Evolutionary conservation across 75 land plant species (phyloP).

Genomic region (Selaginella moellendorffii): DNA sequence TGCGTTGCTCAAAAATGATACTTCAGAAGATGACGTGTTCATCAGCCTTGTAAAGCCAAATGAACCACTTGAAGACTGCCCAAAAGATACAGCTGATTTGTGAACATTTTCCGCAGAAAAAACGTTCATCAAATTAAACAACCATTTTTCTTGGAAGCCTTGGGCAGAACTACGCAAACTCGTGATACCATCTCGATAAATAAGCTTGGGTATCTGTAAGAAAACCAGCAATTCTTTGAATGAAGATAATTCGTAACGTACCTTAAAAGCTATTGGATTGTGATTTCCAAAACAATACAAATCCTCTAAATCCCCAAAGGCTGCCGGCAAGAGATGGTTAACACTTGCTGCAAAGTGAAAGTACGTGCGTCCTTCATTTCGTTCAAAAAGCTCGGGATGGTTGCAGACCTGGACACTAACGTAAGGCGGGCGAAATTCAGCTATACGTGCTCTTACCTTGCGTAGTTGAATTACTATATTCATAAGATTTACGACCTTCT

Average conservation of each 20-base stretch:
- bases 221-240: too few species aligned
- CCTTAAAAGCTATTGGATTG: constrained; percentile 72
- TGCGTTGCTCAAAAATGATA: constrained; percentile 47
- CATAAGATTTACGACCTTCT: constrained; percentile 80
- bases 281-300: constrained; percentile 56
- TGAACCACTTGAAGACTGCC: constrained; percentile 27
- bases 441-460: constrained; percentile 37
- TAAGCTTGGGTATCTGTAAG: constrained; percentile 75
- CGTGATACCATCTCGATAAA: constrained; percentile 43
- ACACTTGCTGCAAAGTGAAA: constrained; percentile 56
- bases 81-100: constrained; percentile 17
- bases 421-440: neutral
- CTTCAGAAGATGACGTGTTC: constrained; percentile 61
- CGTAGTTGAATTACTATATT: constrained; percentile 95
- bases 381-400: constrained; percentile 96
- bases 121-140: constrained; percentile 42
- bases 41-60: constrained; percentile 80
- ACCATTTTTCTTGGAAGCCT: constrained; percentile 34
- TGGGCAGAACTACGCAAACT: constrained; percentile 27
- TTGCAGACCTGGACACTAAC: constrained; percentile 60
- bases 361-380: constrained; percentile 83
- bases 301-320: constrained; percentile 82
- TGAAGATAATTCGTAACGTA: constrained; percentile 17
- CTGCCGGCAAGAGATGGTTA: constrained; percentile 61
- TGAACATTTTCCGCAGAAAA: constrained; percentile 53